phyloP scores from a whole-genome alignment of 192 early-diverging fungal genomes.

The Rhizophagus prolifer region DNA sequence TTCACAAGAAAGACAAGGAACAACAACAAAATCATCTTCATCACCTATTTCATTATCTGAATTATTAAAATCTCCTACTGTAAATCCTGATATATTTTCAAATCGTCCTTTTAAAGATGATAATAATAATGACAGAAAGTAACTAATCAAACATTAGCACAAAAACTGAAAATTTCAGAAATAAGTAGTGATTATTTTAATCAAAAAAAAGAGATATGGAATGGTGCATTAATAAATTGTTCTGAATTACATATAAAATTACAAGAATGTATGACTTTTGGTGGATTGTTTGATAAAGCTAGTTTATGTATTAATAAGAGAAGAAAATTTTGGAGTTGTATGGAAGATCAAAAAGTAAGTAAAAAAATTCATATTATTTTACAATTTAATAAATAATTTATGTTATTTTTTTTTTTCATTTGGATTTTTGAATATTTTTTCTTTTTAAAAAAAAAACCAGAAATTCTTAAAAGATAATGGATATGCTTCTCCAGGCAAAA shows the following conservation, averaged over 20 bases:
- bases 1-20: background rate
- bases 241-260: conserved; percentile 22
- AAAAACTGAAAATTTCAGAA: background rate
- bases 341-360: conserved; percentile 18
- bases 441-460: background rate
- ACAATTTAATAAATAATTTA: too few relatives aligned
- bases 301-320: conserved; percentile 6
- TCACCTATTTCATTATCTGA: background rate
- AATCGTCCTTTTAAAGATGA: background rate
- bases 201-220: conserved; percentile 10
- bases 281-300: conserved; percentile 1
- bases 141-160: background rate
- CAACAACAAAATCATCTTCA: background rate
- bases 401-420: too few relatives aligned
- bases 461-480: background rate
- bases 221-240: conserved; percentile 22
- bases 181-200: conserved; percentile 1
- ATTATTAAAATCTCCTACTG: conserved; percentile 2
- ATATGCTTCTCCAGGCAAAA: conserved; percentile 1
- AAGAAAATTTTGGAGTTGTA: conserved; percentile 26
- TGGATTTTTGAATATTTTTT: background rate
- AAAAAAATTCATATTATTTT: background rate
- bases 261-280: conserved; percentile 19
- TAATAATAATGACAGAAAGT: background rate
- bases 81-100: conserved; percentile 8